Evolutionary conservation across 768 basidiomycete species (phyloP), one percentile per base, ranked within the genome.

Genomic region (Russula sp.): DNA sequence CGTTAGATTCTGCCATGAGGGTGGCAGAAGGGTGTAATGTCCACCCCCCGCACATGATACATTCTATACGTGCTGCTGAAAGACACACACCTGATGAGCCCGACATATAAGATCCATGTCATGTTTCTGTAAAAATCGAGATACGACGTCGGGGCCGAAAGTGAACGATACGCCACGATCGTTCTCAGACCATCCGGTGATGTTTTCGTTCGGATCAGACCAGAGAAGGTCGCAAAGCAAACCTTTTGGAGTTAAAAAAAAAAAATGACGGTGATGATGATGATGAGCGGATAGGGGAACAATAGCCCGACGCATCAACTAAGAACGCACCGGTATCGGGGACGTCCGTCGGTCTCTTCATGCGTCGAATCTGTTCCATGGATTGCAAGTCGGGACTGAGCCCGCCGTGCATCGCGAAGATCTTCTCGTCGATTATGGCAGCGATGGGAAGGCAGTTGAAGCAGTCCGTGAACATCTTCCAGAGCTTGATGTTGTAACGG

Each of bases 401-500:
- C 55, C 95, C 95, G 58, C 95, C 95, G 72, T 98, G 95, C 95
- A 98, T 98, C 61, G 94, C 96, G 77, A 98, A 97, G 73, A 98
- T 98, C 80, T 98, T 98, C 78, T 97, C 95, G 77, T 98, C 96
- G 75, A 98, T 97, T 77, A 98, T 96, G 71, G 96, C 96, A 53
- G 96, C 96, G 75, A 98, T 96, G 39, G 96, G 96, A 68, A 98
- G 80, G 75, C 96, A 98, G 80, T 98, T 98, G 84, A 98, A 98
- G 79, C 95, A 98, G 75, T 98, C 96, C 66, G 96, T 98, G 76
- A 98, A 98, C 42, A 94, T 98, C 83, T 98, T 98, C 96, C 96
- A 98, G 73, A 98, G 82, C 77, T 98, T 98, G 84, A 98, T 98
- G 81, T 98, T 98, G 84, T 98, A 97, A 73, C 96, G 87, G 74